A percentile compares a stretch with the other conserved stretches of the same genome.
These are phyloP conservation scores for Phalaenopsis equestris DNA, from an alignment of 106 monocot species.

Conservation along the genomic window DNA sequence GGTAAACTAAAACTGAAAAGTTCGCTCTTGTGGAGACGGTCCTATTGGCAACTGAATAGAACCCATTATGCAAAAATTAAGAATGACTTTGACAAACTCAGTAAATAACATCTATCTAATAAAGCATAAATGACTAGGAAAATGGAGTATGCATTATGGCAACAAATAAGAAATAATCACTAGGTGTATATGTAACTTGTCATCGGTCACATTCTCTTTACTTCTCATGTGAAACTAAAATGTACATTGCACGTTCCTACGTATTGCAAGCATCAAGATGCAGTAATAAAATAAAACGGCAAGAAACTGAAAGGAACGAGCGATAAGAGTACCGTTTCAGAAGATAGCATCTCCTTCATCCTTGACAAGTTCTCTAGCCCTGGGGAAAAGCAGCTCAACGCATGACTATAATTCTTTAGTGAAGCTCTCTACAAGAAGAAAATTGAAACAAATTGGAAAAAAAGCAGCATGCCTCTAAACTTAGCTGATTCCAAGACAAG, in stretches of 20 bases:
- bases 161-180: too few species aligned
- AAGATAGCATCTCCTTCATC: constrained; percentile 11
- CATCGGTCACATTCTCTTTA: background rate
- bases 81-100: too few species aligned
- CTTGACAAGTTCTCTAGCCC: constrained; percentile 2
- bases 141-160: too few species aligned
- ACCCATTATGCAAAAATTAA: too few species aligned
- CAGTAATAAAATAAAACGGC: background rate
- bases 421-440: constrained; percentile 2
- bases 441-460: background rate
- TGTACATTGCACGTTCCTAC: background rate
- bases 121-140: too few species aligned
- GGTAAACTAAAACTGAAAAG: too few species aligned
- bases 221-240: background rate
- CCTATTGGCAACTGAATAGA: too few species aligned
- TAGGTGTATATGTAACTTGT: background rate
- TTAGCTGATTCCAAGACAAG: background rate
- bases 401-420: background rate
- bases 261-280: background rate
- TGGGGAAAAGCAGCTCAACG: background rate
- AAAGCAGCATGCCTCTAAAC: background rate
- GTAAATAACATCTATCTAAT: too few species aligned
- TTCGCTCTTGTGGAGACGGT: too few species aligned
- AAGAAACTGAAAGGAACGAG: background rate
- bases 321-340: constrained; percentile 1